These are phyloP conservation scores for Emericellopsis terricola DNA, from an alignment of 495 filamentous ascomycete genomes.

Conservation along the genomic window DNA sequence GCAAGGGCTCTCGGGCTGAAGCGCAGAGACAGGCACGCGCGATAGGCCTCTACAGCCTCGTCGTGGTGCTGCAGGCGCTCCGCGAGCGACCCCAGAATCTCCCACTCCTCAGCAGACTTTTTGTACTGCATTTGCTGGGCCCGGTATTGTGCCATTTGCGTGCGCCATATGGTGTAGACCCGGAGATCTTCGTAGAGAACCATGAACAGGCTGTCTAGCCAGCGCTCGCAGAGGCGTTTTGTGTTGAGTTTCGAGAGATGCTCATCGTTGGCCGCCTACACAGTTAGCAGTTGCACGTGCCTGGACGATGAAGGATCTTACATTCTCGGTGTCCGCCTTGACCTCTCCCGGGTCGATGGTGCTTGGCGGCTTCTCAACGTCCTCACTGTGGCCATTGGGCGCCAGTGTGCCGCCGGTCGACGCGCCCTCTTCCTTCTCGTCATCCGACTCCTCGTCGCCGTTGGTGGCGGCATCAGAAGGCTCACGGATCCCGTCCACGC, in stretches of 20 bases:
- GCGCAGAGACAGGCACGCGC: conserved; percentile 58
- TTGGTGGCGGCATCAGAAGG: conserved; percentile 45
- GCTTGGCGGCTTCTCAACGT: conserved; percentile 64
- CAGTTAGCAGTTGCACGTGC: no score
- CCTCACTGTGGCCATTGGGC: conserved; percentile 20
- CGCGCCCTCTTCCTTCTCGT: conserved; percentile 24
- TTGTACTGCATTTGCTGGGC: conserved; percentile 84
- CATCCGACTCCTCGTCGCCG: conserved; percentile 31
- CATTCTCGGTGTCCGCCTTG: conserved; percentile 64
- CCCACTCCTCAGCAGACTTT: conserved; percentile 94
- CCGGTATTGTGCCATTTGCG: conserved; percentile 83
- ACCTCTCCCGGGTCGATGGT: conserved; percentile 66
- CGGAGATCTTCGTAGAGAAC: conserved; percentile 94
- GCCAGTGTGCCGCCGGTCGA: conserved; percentile 15
- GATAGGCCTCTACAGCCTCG: conserved; percentile 84
- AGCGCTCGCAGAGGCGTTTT: conserved; percentile 91
- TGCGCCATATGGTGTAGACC: conserved; percentile 97
- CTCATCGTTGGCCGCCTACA: conserved; percentile 15
- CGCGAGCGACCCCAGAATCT: conserved; percentile 86
- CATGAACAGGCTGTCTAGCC: conserved; percentile 99
- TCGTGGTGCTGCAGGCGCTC: conserved; percentile 78
- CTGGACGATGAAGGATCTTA: no score
- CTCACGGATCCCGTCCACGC: conserved; percentile 54
- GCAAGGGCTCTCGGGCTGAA: conserved; percentile 84
- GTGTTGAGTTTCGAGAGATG: conserved; percentile 63